Evolutionary conservation across 73 alveolate genomes (phyloP).

Genomic region (Blepharisma japonicum): DNA sequence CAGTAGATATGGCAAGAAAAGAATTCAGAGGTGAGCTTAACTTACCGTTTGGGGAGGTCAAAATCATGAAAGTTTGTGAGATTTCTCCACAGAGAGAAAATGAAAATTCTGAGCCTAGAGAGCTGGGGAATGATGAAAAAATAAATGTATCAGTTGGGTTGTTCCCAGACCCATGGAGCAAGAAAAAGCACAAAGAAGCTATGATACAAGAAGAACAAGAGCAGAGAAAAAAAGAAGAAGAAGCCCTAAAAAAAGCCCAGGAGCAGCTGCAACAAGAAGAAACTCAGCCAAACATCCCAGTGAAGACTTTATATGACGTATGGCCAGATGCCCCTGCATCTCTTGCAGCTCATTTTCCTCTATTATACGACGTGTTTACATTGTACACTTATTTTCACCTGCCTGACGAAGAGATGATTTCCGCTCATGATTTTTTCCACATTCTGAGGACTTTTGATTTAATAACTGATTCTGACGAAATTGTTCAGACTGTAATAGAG

Average conservation of each 20-base stretch:
- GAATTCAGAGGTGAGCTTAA: not conserved
- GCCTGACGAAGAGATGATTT: slow-evolving; percentile 34
- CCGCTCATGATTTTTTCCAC: slow-evolving; percentile 27
- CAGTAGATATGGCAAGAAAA: slow-evolving; percentile 3
- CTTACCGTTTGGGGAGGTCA: slow-evolving; percentile 18
- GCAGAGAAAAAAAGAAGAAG: slow-evolving; percentile 27
- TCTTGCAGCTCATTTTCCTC: slow-evolving; percentile 26
- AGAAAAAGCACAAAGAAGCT: slow-evolving; percentile 5
- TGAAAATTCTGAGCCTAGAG: slow-evolving; percentile 28
- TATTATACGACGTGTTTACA: not conserved
- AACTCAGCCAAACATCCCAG: slow-evolving; percentile 17
- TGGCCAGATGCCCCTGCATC: slow-evolving; percentile 26
- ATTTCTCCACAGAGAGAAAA: not conserved
- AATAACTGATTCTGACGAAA: slow-evolving; percentile 15
- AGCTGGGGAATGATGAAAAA: slow-evolving; percentile 19
- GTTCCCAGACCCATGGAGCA: slow-evolving; percentile 16
- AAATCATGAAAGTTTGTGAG: slow-evolving; percentile 3
- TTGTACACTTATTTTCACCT: slow-evolving; percentile 19
- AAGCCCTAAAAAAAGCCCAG: slow-evolving; percentile 23
- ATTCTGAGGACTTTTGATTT: slow-evolving; percentile 23
- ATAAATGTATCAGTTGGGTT: not conserved
- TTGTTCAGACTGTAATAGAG: not conserved
- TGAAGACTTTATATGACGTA: slow-evolving; percentile 13
- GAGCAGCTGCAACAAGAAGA: slow-evolving; percentile 11
- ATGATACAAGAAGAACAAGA: slow-evolving; percentile 23